phyloP scores from a whole-genome alignment of 345 rosid species.

The Alliaria petiolata region DNA sequence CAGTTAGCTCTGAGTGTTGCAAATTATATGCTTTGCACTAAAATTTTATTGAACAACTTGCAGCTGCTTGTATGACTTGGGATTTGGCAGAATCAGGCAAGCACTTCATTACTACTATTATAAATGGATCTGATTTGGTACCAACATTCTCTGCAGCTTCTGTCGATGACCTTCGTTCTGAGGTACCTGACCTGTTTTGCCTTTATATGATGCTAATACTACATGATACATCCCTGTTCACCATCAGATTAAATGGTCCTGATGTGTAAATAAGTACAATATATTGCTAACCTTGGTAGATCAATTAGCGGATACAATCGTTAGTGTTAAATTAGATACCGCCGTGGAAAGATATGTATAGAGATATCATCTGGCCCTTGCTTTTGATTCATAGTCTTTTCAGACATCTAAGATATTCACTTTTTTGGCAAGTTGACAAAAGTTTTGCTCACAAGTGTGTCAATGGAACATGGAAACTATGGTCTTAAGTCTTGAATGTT shows the following conservation, averaged over 20 bases:
- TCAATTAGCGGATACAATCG: neutral
- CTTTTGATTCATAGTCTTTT: neutral
- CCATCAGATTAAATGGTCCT: neutral
- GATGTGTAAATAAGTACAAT: neutral
- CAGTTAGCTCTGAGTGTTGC: neutral
- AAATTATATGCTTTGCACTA: neutral
- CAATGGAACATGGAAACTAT: neutral
- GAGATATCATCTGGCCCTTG: neutral
- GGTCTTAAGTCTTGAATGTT: neutral
- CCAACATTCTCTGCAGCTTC: constrained; percentile 94
- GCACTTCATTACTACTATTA: constrained; percentile 68
- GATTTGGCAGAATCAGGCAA: constrained; percentile 99
- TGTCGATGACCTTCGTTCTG: constrained; percentile 86
- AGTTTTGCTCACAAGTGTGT: neutral
- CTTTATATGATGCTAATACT: neutral
- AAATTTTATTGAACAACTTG: constrained; percentile 31
- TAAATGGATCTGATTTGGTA: constrained; percentile 95
- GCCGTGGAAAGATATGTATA: neutral
- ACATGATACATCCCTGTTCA: neutral
- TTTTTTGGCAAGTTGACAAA: neutral
- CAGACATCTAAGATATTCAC: neutral
- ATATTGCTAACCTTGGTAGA: neutral
- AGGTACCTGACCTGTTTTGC: constrained; percentile 46
- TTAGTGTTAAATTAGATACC: neutral
- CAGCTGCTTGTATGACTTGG: constrained; percentile 99